Evolutionary conservation across 371 early-diverging fungal genomes (phyloP), one percentile per base, ranked within the genome.

Genomic region (Mortierella sp.): DNA sequence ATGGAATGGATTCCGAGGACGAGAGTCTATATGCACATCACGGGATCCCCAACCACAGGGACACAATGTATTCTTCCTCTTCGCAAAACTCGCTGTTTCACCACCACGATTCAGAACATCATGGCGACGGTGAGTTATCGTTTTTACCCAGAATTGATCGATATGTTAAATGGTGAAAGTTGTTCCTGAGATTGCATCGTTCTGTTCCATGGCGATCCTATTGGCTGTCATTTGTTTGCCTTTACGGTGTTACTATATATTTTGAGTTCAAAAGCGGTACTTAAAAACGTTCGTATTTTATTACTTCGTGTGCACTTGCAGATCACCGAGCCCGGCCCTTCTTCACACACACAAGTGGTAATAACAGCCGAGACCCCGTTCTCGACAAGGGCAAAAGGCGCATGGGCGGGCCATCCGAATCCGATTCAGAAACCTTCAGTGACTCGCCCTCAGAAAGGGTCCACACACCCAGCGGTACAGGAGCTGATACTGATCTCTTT

Each of bases 401-500:
- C 17, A 12, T 51, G 4, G 39, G 26, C 4, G 46, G 50, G 7
- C 54, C 64, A 17, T 61, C 67, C 9, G 86, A 85, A 52, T 85
- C 87, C n/a, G 86, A 86, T 47, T 63, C 72, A 0, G 86, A 86
- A 51, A 82, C 82, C 27, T 79, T 85, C 60, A 86, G 87, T 72
- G 87, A 86, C 57, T 69, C 83, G 23, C 80, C 81, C 48, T 86
- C 86, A 43, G 83, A 85, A 31, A 48, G 52, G 5, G 62, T 62
- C 19, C 17, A 31, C 49, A 44, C 61, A 2, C 58, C 65, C 24
- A 56, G 41, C 51, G 14, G 19, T 19, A 31, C 50, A 28, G 75
- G 71, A 27, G 72, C 80, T 24, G 85, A 88, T 60, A 81, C 89
- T 17, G 89, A 89, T 60, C 82, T 90, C 7, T 83, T 89, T 60